phyloP scores from a whole-genome alignment of 805 yeast species.

The Metschnikowia aberdeeniae region DNA sequence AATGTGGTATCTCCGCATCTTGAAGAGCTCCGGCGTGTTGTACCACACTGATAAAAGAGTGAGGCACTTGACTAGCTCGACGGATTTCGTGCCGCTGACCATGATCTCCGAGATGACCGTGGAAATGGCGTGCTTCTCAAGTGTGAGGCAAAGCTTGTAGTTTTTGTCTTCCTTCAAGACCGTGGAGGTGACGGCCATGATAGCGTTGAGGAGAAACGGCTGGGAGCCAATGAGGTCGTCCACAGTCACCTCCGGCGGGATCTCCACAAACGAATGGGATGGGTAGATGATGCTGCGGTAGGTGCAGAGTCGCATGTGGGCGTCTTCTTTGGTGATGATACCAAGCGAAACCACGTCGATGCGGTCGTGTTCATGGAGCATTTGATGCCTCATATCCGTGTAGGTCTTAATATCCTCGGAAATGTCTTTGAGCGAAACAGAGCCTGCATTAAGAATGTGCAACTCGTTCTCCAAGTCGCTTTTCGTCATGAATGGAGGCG shows the following conservation, averaged over 20 bases:
- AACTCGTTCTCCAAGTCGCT: constrained; percentile 41
- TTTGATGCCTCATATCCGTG: constrained; percentile 39
- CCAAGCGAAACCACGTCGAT: constrained; percentile 57
- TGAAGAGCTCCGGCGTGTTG: constrained; percentile 76
- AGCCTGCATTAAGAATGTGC: constrained; percentile 30
- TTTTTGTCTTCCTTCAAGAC: constrained; percentile 31
- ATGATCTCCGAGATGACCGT: constrained; percentile 56
- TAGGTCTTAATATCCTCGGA: constrained; percentile 44
- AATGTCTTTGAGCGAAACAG: constrained; percentile 35
- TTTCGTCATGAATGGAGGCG: constrained; percentile 27
- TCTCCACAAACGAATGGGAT: constrained; percentile 53
- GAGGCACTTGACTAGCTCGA: constrained; percentile 62
- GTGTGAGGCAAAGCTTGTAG: constrained; percentile 39
- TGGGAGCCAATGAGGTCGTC: constrained; percentile 46
- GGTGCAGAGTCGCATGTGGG: constrained; percentile 46
- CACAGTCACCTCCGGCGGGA: constrained; percentile 43
- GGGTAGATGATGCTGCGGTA: constrained; percentile 48
- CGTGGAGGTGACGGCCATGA: constrained; percentile 59
- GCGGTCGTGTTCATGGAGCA: constrained; percentile 22
- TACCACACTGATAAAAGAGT: constrained; percentile 72
- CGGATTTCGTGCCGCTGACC: constrained; percentile 64
- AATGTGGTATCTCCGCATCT: constrained; percentile 72
- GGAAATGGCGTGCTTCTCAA: constrained; percentile 52
- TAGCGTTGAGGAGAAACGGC: constrained; percentile 61
- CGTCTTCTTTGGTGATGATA: constrained; percentile 55